Evolutionary conservation across 2,329 filamentous ascomycete genomes (phyloP).

Genomic region (Lachnellula suecica): DNA sequence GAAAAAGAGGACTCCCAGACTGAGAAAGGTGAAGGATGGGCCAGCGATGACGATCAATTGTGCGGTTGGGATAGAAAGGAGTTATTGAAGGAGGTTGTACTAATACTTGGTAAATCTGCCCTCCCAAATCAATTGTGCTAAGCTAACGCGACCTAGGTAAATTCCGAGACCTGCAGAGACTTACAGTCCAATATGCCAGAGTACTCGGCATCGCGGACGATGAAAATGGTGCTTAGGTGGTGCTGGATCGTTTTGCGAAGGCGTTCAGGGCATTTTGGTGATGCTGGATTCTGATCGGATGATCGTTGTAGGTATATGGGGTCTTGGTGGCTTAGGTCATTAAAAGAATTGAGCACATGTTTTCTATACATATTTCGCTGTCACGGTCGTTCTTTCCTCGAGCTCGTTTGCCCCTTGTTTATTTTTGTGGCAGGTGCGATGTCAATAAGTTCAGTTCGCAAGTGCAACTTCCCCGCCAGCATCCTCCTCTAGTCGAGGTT

Average conservation of each 20-base stretch:
- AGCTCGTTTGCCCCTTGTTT: neutral
- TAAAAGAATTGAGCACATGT: neutral
- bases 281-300: neutral
- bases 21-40: constrained; percentile 58
- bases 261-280: constrained; percentile 24
- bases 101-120: constrained; percentile 75
- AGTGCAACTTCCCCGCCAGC: neutral
- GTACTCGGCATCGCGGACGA: constrained; percentile 61
- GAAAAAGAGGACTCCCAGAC: constrained; percentile 47
- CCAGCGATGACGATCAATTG: constrained; percentile 66
- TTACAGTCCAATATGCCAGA: constrained; percentile 93
- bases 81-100: constrained; percentile 83
- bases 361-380: no score
- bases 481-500: neutral
- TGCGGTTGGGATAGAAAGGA: constrained; percentile 92
- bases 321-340: neutral
- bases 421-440: neutral
- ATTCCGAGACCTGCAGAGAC: constrained; percentile 88
- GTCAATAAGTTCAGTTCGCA: neutral
- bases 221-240: constrained; percentile 21
- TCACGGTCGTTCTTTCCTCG: no score
- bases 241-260: constrained; percentile 16
- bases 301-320: neutral
- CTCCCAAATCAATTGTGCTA: neutral
- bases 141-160: constrained; percentile 61